Percentiles rank a stretch among this genome's conserved stretches.
Evolutionary conservation across 371 early-diverging fungal genomes (phyloP).

Genomic region (Entomophthora muscae): DNA sequence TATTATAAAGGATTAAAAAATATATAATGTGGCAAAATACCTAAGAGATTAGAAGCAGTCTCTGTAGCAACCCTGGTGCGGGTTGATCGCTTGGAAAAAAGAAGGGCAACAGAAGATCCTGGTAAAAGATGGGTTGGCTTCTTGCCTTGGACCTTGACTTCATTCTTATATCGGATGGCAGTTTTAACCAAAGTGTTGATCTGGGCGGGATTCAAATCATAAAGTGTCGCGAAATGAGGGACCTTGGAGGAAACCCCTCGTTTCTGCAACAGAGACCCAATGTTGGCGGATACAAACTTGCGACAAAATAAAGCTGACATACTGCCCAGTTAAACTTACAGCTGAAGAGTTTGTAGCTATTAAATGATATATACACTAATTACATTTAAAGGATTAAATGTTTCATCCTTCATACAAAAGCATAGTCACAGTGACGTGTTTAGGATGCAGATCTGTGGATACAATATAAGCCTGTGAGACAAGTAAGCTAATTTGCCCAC

Average conservation of each 20-base stretch:
- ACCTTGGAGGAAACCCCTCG: not conserved
- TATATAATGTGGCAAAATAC: too few species aligned
- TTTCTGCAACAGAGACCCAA: not conserved
- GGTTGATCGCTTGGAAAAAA: slow-evolving; percentile 87
- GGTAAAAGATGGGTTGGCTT: slow-evolving; percentile 33
- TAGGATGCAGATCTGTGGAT: too few species aligned
- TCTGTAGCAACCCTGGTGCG: slow-evolving; percentile 92
- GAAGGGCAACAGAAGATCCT: slow-evolving; percentile 61
- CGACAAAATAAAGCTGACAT: not conserved
- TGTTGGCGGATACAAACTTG: not conserved
- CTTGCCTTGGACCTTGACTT: slow-evolving; percentile 25
- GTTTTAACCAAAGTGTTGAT: slow-evolving; percentile 24
- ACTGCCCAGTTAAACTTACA: too few species aligned
- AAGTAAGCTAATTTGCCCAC: too few species aligned
- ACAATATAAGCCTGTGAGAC: too few species aligned
- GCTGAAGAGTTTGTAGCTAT: too few species aligned
- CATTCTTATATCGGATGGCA: slow-evolving; percentile 28
- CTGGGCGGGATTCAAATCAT: slow-evolving; percentile 20
- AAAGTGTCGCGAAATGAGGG: slow-evolving; percentile 27
- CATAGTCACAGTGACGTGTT: too few species aligned
- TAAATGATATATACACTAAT: too few species aligned
- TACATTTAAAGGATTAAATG: too few species aligned
- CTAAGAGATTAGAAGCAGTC: slow-evolving; percentile 67
- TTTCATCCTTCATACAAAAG: too few species aligned
- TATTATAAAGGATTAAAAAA: too few species aligned